A percentile compares a stretch with the other conserved stretches of the same genome.
These are phyloP conservation scores for Marsdenia floribunda DNA, from an alignment of 257 asterid species.

Conservation along the genomic window DNA sequence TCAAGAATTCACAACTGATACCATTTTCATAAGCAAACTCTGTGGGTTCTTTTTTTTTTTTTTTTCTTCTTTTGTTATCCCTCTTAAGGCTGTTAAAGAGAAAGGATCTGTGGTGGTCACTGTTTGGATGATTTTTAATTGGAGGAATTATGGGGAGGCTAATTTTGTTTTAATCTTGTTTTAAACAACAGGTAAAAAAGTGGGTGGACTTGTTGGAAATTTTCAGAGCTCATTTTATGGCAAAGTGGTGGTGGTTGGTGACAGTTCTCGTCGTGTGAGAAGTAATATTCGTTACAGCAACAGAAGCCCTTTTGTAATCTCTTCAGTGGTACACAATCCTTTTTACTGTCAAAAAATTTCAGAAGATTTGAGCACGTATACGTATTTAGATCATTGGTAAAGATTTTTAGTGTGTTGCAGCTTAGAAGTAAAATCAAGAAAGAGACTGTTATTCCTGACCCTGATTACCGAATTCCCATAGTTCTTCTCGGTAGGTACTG, in stretches of 20 bases:
- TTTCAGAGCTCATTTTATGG: constrained; percentile 40
- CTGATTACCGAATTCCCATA: constrained; percentile 79
- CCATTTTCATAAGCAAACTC: not conserved
- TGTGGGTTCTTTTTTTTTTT: not conserved
- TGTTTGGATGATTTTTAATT: not conserved
- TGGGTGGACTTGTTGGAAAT: constrained; percentile 22
- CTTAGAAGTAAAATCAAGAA: constrained; percentile 56
- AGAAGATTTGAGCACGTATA: not conserved
- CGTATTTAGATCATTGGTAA: not conserved
- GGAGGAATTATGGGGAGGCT: not conserved
- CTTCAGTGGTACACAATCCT: constrained; percentile 45
- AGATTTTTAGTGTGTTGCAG: constrained; percentile 30
- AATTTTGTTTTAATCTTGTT: not conserved
- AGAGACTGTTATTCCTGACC: constrained; percentile 70
- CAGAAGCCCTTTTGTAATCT: constrained; percentile 32
- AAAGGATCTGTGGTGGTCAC: not conserved
- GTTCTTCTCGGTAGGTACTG: constrained; percentile 63
- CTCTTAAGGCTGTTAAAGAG: not conserved
- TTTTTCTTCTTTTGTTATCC: not conserved
- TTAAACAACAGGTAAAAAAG: constrained; percentile 45
- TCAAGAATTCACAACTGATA: not conserved
- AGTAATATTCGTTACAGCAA: constrained; percentile 23
- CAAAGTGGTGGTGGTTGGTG: constrained; percentile 19
- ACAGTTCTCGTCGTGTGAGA: constrained; percentile 15
- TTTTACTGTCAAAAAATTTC: not conserved